phyloP scores from a whole-genome alignment of 805 yeast species.

The Wickerhamiella sergipiensis region DNA sequence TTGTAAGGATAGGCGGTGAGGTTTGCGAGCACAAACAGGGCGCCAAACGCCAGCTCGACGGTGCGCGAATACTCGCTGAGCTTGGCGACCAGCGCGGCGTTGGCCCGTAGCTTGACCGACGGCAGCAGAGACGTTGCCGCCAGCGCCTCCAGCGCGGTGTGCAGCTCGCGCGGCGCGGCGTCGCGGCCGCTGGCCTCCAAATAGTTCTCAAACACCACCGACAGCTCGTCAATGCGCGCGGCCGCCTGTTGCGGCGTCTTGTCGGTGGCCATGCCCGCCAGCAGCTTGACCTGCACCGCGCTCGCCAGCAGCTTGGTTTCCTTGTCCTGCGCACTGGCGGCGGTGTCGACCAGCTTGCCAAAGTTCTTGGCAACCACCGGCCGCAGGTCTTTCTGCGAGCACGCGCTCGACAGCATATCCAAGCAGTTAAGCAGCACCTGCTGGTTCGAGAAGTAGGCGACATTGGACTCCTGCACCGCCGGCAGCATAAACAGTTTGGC shows the following conservation, averaged over 20 bases:
- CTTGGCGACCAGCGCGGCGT: conserved; percentile 3
- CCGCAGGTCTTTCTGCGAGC: conserved; percentile 22
- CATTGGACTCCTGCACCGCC: conserved; percentile 10
- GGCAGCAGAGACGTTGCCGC: conserved; percentile 24
- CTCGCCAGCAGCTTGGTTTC: conserved; percentile 21
- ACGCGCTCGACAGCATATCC: conserved; percentile 24
- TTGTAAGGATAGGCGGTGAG: conserved; percentile 23
- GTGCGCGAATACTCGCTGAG: not conserved
- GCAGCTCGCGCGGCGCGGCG: conserved; percentile 1
- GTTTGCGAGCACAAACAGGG: conserved; percentile 21
- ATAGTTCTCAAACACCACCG: conserved; percentile 20
- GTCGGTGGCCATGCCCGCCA: conserved; percentile 18
- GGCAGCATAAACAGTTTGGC: conserved; percentile 16
- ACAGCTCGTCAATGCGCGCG: conserved; percentile 17
- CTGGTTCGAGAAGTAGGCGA: conserved; percentile 10
- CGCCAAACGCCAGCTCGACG: conserved; percentile 18
- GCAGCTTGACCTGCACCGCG: conserved; percentile 23
- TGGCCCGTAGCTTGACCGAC: conserved; percentile 20
- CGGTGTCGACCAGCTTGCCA: conserved; percentile 13
- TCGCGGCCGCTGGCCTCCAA: conserved; percentile 3
- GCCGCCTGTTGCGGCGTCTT: conserved; percentile 13
- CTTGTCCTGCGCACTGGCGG: conserved; percentile 13
- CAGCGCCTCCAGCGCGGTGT: conserved; percentile 25
- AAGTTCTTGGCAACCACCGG: conserved; percentile 17
- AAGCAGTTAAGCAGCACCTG: conserved; percentile 18